These are phyloP conservation scores for Calcarisporium arbuscula DNA, from an alignment of 2,329 filamentous ascomycete genomes.

Conservation along the genomic window DNA sequence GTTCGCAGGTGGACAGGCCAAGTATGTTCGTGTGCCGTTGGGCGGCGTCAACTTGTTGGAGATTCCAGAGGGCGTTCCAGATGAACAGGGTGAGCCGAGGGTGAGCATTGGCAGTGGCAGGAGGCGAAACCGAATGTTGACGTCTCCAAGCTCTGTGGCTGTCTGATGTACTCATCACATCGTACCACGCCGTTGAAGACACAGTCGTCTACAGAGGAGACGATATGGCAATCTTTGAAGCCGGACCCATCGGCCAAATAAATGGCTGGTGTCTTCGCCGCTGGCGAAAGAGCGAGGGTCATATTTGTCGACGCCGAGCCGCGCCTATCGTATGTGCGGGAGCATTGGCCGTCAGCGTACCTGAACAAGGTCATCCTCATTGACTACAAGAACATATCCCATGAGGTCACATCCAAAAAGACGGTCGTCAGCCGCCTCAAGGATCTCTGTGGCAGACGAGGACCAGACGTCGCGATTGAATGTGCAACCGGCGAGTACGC, in stretches of 20 bases:
- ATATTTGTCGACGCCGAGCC: conserved; percentile 73
- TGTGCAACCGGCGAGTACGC: conserved; percentile 55
- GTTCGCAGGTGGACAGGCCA: conserved; percentile 80
- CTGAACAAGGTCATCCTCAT: conserved; percentile 55
- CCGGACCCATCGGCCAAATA: conserved; percentile 80
- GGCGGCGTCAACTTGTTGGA: conserved; percentile 75
- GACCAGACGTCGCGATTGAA: conserved; percentile 69
- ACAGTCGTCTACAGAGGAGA: conserved; percentile 74
- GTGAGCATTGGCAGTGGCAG: no score
- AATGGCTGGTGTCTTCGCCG: conserved; percentile 70
- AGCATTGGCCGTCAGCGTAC: conserved; percentile 47
- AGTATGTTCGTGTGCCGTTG: conserved; percentile 76
- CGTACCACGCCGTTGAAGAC: conserved; percentile 76
- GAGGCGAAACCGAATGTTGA: no score
- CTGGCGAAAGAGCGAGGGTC: conserved; percentile 69
- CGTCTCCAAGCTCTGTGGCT: conserved; percentile 52
- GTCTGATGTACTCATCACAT: conserved; percentile 72
- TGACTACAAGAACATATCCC: conserved; percentile 57
- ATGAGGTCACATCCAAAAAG: conserved; percentile 48
- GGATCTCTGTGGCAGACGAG: conserved; percentile 63
- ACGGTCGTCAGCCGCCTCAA: conserved; percentile 68
- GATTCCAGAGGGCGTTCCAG: conserved; percentile 70
- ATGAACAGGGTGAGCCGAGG: conserved; percentile 69
- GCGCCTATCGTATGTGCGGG: conserved; percentile 61
- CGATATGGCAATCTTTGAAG: conserved; percentile 74